Evolutionary conservation across 495 filamentous ascomycete species (phyloP).

Genomic region (Podospora fimiseda): DNA sequence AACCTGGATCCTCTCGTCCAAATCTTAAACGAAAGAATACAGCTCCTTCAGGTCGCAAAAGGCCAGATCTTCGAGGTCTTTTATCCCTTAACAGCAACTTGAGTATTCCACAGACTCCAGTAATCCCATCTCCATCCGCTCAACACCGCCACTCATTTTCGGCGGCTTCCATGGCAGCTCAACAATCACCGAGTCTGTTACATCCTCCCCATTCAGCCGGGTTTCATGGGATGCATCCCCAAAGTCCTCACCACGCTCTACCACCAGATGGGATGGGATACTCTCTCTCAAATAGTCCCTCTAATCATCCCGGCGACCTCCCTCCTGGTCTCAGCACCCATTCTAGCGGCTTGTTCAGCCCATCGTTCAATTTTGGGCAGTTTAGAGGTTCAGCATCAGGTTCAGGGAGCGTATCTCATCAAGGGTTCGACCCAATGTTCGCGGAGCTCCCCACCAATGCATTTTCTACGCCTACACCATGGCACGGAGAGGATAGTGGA

Average conservation of each 20-base stretch:
- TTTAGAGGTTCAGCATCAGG: conserved; percentile 16
- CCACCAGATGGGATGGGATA: conserved; percentile 22
- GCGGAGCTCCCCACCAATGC: conserved; percentile 41
- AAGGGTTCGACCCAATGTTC: conserved; percentile 53
- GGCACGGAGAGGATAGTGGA: conserved; percentile 34
- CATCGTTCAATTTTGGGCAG: conserved; percentile 21
- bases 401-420: conserved; percentile 16
- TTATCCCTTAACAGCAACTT: conserved; percentile 19
- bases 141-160: conserved; percentile 29
- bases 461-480: conserved; percentile 37
- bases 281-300: conserved; percentile 11
- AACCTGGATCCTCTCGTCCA: conserved; percentile 22
- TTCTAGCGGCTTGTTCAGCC: conserved; percentile 14
- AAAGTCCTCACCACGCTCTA: conserved; percentile 14
- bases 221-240: conserved; percentile 13
- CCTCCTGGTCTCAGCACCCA: conserved; percentile 8
- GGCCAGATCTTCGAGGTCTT: conserved; percentile 28
- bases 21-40: conserved; percentile 40
- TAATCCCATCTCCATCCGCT: conserved; percentile 24
- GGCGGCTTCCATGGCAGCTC: conserved; percentile 20
- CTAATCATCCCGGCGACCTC: neutral
- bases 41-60: conserved; percentile 22
- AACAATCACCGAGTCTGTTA: conserved; percentile 27
- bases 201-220: conserved; percentile 22
- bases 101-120: conserved; percentile 20